Evolutionary conservation across 768 basidiomycete genomes (phyloP), one percentile per base, ranked within the genome.

Genomic region (Calvatia gigantea): DNA sequence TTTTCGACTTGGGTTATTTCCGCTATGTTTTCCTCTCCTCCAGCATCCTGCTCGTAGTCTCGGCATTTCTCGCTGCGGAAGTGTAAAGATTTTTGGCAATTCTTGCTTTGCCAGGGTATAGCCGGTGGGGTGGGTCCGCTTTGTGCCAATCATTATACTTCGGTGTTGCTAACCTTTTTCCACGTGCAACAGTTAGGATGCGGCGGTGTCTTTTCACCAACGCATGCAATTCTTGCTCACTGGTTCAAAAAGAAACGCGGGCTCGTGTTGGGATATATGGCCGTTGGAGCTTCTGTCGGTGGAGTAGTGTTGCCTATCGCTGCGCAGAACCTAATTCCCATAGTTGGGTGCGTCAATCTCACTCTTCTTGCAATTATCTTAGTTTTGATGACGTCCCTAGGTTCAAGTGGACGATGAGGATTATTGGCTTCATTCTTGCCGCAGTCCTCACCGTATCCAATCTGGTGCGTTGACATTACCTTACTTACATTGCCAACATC

Each of bases 331-430:
- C 70, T 89, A 19, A 73, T 89, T 39, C 77, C 73, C 8, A 59
- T 25, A 29, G 75, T 75, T 44, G 79, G 72, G 77, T 79, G 60
- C 25, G 66, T 47, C 2, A 6, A n/a, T 52, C 44, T 14, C 6
- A 8, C 21, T 32, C 11, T 42, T 8, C 50, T 35, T 5, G 35
- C 19, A 14, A 17, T 21, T 46, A n/a, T 27, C 21, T 55, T n/a
- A 11, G 32, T 21, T 37, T n/a, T 27, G 29, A 9, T 45, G 32
- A 38, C 31, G 25, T 35, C 6, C 11, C 55, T 47, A 90, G 88
- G 14, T 91, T 90, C 65, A 71, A 73, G 58, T 91, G 89, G 89
- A 86, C 89, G 0, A 81, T 87, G 77, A 76, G 89, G 8, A 79
- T 85, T 33, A 68, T 89, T 39, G 88, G 82, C 2, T 83, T 89